Conservation (phyloP, 768 basidiomycete genomes). For the Termitomyces sp. region DNA sequence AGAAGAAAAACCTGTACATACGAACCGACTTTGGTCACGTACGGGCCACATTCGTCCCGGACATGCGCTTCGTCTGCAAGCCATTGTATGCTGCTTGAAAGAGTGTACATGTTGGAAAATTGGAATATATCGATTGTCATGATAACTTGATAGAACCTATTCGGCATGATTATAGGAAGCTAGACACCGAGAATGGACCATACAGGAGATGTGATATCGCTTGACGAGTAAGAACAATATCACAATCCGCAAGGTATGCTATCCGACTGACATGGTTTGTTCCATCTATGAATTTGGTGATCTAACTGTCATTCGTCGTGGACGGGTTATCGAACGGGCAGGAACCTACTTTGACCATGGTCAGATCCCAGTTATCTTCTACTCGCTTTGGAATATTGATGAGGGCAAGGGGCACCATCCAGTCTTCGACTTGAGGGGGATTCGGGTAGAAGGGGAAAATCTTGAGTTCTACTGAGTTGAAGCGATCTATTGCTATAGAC, state of each 20-base stretch:
- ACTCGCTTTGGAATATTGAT: constrained; percentile 77
- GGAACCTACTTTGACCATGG: constrained; percentile 69
- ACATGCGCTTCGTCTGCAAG: constrained; percentile 83
- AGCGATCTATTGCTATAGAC: constrained; percentile 83
- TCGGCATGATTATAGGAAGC: constrained; percentile 7
- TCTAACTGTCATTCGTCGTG: constrained; percentile 31
- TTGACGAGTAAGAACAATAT: constrained; percentile 73
- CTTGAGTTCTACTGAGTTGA: constrained; percentile 93
- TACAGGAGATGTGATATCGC: constrained; percentile 92
- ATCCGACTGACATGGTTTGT: constrained; percentile 89
- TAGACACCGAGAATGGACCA: constrained; percentile 19
- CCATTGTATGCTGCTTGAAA: constrained; percentile 82
- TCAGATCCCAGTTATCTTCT: constrained; percentile 95
- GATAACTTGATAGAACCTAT: constrained; percentile 91
- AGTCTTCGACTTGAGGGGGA: constrained; percentile 83
- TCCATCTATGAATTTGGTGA: constrained; percentile 83
- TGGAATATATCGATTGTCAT: constrained; percentile 98
- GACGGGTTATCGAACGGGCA: not conserved
- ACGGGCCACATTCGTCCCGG: constrained; percentile 86
- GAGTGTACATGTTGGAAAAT: constrained; percentile 95
- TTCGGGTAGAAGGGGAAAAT: constrained; percentile 97
- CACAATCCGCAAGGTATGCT: constrained; percentile 87
- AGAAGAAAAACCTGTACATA: not conserved
- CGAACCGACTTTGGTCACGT: constrained; percentile 76
- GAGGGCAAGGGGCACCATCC: constrained; percentile 92